Conservation (phyloP, 1,139 yeast genomes). For the Debaryomycetaceae sp. region DNA sequence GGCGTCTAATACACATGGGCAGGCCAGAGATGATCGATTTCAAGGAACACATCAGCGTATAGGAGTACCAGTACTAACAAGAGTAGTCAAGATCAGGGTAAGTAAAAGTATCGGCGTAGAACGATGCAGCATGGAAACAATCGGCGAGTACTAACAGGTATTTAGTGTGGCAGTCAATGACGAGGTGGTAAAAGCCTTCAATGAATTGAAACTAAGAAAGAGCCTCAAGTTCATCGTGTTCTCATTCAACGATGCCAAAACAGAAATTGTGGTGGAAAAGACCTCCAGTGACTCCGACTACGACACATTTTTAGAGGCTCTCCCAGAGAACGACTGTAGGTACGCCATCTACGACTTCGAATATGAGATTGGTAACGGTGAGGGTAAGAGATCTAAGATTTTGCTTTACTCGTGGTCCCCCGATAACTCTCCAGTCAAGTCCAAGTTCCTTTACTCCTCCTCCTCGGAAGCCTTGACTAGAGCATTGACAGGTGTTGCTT, state of each 20-base stretch:
- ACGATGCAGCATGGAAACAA: not conserved
- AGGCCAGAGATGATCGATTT: too few relatives aligned
- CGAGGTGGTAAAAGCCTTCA: conserved; percentile 89
- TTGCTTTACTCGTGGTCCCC: conserved; percentile 97
- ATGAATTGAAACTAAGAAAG: conserved; percentile 93
- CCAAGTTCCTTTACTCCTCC: conserved; percentile 97
- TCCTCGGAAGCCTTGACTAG: conserved; percentile 97
- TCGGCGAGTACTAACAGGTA: conserved; percentile 18
- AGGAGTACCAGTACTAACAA: conserved; percentile 1
- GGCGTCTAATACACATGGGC: too few relatives aligned
- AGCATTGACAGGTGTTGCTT: conserved; percentile 89
- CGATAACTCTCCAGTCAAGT: conserved; percentile 90
- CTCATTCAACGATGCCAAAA: conserved; percentile 77
- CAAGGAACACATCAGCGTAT: too few relatives aligned
- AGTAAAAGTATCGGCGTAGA: too few relatives aligned
- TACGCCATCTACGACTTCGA: conserved; percentile 97
- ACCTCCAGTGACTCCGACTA: conserved; percentile 73
- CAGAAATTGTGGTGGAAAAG: conserved; percentile 86
- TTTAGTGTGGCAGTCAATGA: conserved; percentile 89
- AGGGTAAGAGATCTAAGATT: conserved; percentile 95
- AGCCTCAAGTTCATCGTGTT: conserved; percentile 80
- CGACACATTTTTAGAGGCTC: conserved; percentile 78
- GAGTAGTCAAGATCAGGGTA: conserved; percentile 67
- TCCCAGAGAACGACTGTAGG: conserved; percentile 95
- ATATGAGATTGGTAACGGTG: conserved; percentile 84